Evolutionary conservation across 306 rosid genomes (phyloP), one percentile per base, ranked within the genome.

Genomic region (Calophaca sinica): DNA sequence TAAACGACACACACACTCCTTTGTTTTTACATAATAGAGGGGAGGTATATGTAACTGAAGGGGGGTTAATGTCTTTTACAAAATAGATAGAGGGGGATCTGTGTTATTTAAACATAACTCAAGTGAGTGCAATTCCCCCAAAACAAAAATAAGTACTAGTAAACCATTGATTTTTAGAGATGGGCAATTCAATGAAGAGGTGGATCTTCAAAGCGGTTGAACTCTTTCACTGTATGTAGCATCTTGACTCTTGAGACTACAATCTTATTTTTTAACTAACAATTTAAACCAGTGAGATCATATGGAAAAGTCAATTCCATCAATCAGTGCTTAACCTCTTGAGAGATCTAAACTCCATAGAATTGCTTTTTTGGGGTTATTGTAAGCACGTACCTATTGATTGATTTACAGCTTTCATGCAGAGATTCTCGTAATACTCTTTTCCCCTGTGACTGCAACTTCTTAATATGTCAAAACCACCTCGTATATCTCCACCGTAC

Each of bases 361-460:
- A n/a, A n/a, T n/a, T n/a, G n/a, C n/a, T n/a, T n/a, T n/a, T n/a
- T n/a, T n/a, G n/a, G n/a, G n/a, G n/a, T n/a, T n/a, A n/a, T n/a
- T n/a, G n/a, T n/a, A 62, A 71, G 75, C 66, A 82, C 90, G 41
- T 58, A 94, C 97, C 97, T 52, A 94, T 94, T 73, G 98, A 91
- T 84, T 94, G 97, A 87, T 94, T 94, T 62, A 94, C 96, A 48
- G 98, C 96, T 78, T 94, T 94, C 97, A 94, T 91, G 96, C 98
- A 94, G 68, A 94, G 94, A 83, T 94, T 94, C 79, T 94, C 96
- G 32, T 94, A 94, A 69, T 94, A 90, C 50, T 91, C 93, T 86
- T 82, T 94, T 68, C 97, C 98, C 88, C 93, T 86, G 79, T 54
- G 81, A 63, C 76, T 88, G 89, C 97, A 88, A 82, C 90, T 87